These are phyloP conservation scores for Dryas alaskensis DNA, from an alignment of 306 rosid genomes.

Conservation along the genomic window DNA sequence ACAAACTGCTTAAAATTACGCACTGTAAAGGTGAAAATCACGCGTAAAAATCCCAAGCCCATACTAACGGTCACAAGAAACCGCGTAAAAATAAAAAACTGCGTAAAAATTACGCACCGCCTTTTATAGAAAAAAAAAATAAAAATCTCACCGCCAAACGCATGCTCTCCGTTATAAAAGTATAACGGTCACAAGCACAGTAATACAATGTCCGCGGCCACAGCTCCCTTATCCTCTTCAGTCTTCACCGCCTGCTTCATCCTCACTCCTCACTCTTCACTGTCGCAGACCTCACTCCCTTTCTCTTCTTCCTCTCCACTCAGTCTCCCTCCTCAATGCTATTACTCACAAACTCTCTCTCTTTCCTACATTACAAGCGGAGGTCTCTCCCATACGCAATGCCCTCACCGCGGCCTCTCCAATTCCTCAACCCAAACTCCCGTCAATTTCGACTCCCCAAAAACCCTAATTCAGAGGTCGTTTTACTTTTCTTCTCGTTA, in stretches of 20 bases:
- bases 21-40: too few relatives aligned
- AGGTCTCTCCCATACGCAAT: neutral
- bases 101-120: too few relatives aligned
- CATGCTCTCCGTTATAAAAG: too few relatives aligned
- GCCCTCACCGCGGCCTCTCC: slow-evolving; percentile 6
- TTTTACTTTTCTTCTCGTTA: neutral
- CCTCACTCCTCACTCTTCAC: neutral
- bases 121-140: too few relatives aligned
- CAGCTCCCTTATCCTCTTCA: neutral
- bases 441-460: neutral
- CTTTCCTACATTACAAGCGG: slow-evolving; percentile 8
- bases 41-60: too few relatives aligned
- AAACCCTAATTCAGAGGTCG: neutral
- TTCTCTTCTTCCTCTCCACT: neutral
- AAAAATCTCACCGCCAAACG: neutral
- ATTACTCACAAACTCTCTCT: neutral
- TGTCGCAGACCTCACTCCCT: neutral
- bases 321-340: slow-evolving; percentile 1
- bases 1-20: too few relatives aligned
- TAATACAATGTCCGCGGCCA: neutral
- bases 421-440: slow-evolving; percentile 23
- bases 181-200: neutral
- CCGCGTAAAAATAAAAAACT: too few relatives aligned
- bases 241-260: neutral
- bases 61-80: too few relatives aligned